A percentile compares a stretch with the other conserved stretches of the same genome.
phyloP scores from a whole-genome alignment of 495 filamentous ascomycete genomes.

The Xylaria longipes region DNA sequence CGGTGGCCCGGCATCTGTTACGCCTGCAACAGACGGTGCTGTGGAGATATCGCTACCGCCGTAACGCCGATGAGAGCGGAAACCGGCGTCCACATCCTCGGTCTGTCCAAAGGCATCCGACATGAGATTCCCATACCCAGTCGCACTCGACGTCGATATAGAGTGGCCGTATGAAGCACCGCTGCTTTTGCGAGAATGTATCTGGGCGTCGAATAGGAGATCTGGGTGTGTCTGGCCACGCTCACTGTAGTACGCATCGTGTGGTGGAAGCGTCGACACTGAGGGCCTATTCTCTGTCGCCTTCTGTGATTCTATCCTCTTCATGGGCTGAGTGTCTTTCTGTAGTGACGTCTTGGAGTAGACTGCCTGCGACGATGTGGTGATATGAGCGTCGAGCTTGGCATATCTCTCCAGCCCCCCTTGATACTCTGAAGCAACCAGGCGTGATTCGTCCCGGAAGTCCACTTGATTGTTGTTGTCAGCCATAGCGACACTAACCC shows the following conservation, averaged over 20 bases:
- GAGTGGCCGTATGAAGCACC: conserved; percentile 32
- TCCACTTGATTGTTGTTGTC: conserved; percentile 50
- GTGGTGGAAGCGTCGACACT: conserved; percentile 24
- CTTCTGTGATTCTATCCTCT: conserved; percentile 20
- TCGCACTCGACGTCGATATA: conserved; percentile 24
- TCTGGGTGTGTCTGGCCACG: conserved; percentile 30
- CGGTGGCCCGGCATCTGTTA: conserved; percentile 34
- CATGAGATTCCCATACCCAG: conserved; percentile 28
- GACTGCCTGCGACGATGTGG: conserved; percentile 37
- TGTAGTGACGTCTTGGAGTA: conserved; percentile 26
- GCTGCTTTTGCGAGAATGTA: conserved; percentile 37
- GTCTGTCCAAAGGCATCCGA: conserved; percentile 35
- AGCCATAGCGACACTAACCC: conserved; percentile 7
- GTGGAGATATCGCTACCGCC: conserved; percentile 41
- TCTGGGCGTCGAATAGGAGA: conserved; percentile 30
- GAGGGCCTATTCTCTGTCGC: conserved; percentile 19
- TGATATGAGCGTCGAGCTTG: conserved; percentile 48
- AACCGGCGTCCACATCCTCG: conserved; percentile 32
- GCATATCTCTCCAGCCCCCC: conserved; percentile 81
- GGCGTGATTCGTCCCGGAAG: conserved; percentile 88
- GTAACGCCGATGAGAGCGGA: conserved; percentile 33
- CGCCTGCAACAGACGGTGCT: conserved; percentile 37
- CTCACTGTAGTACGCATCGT: conserved; percentile 33
- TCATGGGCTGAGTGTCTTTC: conserved; percentile 23
- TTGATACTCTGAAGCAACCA: conserved; percentile 90